Conservation (phyloP, 176 grass and related monocot species). For the Oropetium thomaeum region DNA sequence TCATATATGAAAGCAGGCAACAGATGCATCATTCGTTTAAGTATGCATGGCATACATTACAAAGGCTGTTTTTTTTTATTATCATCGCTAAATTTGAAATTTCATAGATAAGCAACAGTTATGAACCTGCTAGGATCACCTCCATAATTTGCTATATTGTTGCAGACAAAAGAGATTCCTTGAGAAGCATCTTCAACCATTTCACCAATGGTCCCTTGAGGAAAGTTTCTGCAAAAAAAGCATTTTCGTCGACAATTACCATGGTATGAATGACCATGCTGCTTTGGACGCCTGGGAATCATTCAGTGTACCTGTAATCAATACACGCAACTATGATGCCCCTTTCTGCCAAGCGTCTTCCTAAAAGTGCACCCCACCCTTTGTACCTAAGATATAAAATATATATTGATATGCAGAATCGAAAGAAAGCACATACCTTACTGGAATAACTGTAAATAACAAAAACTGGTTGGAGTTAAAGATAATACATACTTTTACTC, state of each 20-base stretch:
- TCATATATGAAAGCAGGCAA: background rate
- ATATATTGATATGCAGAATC: background rate
- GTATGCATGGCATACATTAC: background rate
- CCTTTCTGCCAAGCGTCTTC: constrained; percentile 88
- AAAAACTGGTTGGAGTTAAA: background rate
- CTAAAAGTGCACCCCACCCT: constrained; percentile 97
- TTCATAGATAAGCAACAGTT: constrained; percentile 12
- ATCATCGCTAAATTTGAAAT: background rate
- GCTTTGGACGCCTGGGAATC: background rate
- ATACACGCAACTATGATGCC: constrained; percentile 91
- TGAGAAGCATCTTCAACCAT: constrained; percentile 87
- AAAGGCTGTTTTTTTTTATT: background rate
- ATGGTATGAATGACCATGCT: constrained; percentile 10
- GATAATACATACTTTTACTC: constrained; percentile 47
- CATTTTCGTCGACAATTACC: constrained; percentile 26
- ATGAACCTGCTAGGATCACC: constrained; percentile 81
- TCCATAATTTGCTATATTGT: constrained; percentile 73
- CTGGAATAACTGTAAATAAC: background rate
- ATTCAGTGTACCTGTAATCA: constrained; percentile 75
- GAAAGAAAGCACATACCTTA: constrained; percentile 2
- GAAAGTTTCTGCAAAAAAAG: constrained; percentile 80
- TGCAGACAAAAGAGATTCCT: constrained; percentile 91
- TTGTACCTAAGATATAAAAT: constrained; percentile 70
- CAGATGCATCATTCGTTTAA: background rate
- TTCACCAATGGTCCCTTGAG: constrained; percentile 86